Evolutionary conservation across 139 green algal species (phyloP), one percentile per base, ranked within the genome.

Genomic region (Spirogloea muscicola): DNA sequence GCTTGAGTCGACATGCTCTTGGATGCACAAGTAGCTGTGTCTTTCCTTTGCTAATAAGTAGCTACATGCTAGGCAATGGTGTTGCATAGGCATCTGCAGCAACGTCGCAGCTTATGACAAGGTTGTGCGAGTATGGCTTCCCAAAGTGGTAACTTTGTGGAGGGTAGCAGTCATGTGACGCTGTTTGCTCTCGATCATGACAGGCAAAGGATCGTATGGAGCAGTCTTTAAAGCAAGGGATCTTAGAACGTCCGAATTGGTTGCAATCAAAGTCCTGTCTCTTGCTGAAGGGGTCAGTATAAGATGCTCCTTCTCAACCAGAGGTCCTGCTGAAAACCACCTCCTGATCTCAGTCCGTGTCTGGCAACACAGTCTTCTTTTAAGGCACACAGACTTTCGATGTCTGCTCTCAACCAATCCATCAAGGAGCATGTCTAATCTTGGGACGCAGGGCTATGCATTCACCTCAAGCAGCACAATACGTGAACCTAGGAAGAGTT

Each of bases 241-340:
- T 21, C 44, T 65, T 1, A 55, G 25, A 18, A 80, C 65, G 33
- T 68, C 51, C 1, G 72, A 80, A 25, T 37, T 77, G 5, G 72
- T 80, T 38, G 72, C 72, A 2, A 80, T 80, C 3, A 80, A 80
- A 65, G 63, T 80, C 21, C 76, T 80, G 2, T 68, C 72, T 0
- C 18, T 80, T 16, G 25, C 72, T 29, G 72, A 80, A 51, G 72
- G 46, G 62, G 68, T 77, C 55, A 68, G 68, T n/a, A 61, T 58
- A 38, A 10, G 5, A 34, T 60, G 6, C 10, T 33, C 51, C 13
- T 7, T 9, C 13, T 5, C 10, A 21, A 21, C 51, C 51, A 60
- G 7, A 34, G 13, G 5, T 66, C 31, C 29, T 37, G 33, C 31
- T n/a, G n/a, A n/a, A n/a, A n/a, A n/a, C 58, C 58, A 25, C 43